Evolutionary conservation across 1,284 basidiomycete species (phyloP).

Genomic region (Chalciporus sp.): DNA sequence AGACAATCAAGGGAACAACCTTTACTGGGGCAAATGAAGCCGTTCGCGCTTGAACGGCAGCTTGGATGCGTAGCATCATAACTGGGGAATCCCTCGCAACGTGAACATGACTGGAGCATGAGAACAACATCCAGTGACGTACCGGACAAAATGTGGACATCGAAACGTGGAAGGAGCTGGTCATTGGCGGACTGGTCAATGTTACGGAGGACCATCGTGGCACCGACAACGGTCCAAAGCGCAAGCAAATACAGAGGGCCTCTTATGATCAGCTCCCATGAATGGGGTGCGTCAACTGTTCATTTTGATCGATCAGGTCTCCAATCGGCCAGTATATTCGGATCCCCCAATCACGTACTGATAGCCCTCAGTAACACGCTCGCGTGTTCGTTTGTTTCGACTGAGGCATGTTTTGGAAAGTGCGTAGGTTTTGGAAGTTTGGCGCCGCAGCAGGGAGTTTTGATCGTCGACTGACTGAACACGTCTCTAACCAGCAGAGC

Average conservation of each 20-base stretch:
- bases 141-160: slow-evolving; percentile 4
- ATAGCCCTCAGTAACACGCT: slow-evolving; percentile 17
- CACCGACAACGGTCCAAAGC: slow-evolving; percentile 13
- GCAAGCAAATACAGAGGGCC: slow-evolving; percentile 9
- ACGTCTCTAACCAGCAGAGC: slow-evolving; percentile 14
- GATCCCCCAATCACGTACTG: slow-evolving; percentile 10
- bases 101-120: slow-evolving; percentile 5
- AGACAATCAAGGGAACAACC: slow-evolving; percentile 3
- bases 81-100: not conserved
- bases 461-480: not conserved
- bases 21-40: not conserved
- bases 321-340: not conserved
- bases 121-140: not conserved
- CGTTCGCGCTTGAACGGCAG: not conserved
- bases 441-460: not conserved
- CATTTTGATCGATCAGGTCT: not conserved
- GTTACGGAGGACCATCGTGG: not conserved
- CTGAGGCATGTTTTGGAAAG: not conserved
- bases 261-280: slow-evolving; percentile 21
- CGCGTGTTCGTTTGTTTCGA: not conserved
- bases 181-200: not conserved
- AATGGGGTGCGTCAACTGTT: slow-evolving; percentile 20
- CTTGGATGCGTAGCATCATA: not conserved
- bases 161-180: not conserved
- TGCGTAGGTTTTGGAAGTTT: not conserved